Evolutionary conservation across 225 moss, liverwort and hornwort genomes (phyloP).

Genomic region (Bryum argenteum): DNA sequence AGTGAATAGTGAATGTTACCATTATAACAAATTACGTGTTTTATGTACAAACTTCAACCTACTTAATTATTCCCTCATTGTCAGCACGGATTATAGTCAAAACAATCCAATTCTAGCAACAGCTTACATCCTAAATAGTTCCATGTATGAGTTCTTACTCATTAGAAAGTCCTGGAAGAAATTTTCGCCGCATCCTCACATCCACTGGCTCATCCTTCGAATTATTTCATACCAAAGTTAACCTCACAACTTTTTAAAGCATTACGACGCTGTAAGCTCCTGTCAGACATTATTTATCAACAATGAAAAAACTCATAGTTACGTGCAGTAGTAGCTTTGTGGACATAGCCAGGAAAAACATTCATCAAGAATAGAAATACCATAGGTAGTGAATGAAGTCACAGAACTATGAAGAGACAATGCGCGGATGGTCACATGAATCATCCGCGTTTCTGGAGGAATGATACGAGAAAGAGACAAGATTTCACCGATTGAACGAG

Average conservation of each 20-base stretch:
- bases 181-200: conserved; percentile 38
- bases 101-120: conserved; percentile 4
- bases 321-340: too few relatives aligned
- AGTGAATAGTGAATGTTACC: too few relatives aligned
- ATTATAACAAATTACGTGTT: neutral
- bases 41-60: neutral
- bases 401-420: too few relatives aligned
- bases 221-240: neutral
- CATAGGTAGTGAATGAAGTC: too few relatives aligned
- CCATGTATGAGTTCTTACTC: conserved; percentile 37
- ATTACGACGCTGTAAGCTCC: too few relatives aligned
- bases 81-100: conserved; percentile 16
- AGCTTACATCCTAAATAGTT: too few relatives aligned
- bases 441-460: conserved; percentile 46
- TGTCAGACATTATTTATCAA: too few relatives aligned
- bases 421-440: too few relatives aligned
- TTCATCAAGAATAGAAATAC: too few relatives aligned
- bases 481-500: conserved; percentile 72
- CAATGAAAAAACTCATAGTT: too few relatives aligned
- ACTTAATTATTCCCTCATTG: conserved; percentile 26
- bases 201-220: conserved; percentile 46
- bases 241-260: too few relatives aligned
- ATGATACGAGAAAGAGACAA: conserved; percentile 82
- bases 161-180: conserved; percentile 49
- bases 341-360: too few relatives aligned